phyloP scores from a whole-genome alignment of 441 rosid genomes.

The Pelargonium myrrhifolium region DNA sequence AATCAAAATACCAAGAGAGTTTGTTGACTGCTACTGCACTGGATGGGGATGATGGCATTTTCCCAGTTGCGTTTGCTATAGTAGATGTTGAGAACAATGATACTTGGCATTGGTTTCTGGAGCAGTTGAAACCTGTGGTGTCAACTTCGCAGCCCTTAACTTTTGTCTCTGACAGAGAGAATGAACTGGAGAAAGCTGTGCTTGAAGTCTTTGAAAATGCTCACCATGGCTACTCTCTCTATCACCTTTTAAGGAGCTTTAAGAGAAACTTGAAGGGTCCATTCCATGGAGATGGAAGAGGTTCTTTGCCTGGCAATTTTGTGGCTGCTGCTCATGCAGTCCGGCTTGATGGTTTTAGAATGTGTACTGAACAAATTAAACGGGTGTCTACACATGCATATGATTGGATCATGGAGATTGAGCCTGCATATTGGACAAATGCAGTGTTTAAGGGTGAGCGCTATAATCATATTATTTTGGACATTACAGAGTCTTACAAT shows the following conservation, averaged over 20 bases:
- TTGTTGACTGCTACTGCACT: slow-evolving; percentile 72
- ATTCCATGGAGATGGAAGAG: slow-evolving; percentile 73
- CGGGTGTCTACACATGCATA: slow-evolving; percentile 56
- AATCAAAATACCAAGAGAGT: slow-evolving; percentile 74
- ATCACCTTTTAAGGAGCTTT: slow-evolving; percentile 65
- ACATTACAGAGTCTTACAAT: slow-evolving; percentile 50
- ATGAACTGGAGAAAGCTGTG: slow-evolving; percentile 50
- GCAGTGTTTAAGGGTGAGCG: slow-evolving; percentile 68
- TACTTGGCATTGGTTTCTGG: slow-evolving; percentile 80
- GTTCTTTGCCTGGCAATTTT: slow-evolving; percentile 47
- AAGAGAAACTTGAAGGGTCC: slow-evolving; percentile 76
- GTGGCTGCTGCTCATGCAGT: slow-evolving; percentile 72
- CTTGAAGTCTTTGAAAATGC: slow-evolving; percentile 60
- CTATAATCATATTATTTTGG: slow-evolving; percentile 49
- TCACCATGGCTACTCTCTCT: slow-evolving; percentile 64
- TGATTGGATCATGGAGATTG: slow-evolving; percentile 73
- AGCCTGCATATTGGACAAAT: slow-evolving; percentile 60
- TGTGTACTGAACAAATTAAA: slow-evolving; percentile 51
- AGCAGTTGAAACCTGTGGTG: slow-evolving; percentile 51
- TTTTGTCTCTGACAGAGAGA: slow-evolving; percentile 70
- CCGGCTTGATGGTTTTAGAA: slow-evolving; percentile 49
- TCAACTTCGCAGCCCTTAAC: slow-evolving; percentile 51
- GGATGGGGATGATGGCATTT: slow-evolving; percentile 72
- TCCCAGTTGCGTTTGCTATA: slow-evolving; percentile 70
- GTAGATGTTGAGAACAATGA: slow-evolving; percentile 69